Percentiles rank a stretch among this genome's conserved stretches.
Evolutionary conservation across 768 basidiomycete genomes (phyloP).

Genomic region (Leccinellum luteum): DNA sequence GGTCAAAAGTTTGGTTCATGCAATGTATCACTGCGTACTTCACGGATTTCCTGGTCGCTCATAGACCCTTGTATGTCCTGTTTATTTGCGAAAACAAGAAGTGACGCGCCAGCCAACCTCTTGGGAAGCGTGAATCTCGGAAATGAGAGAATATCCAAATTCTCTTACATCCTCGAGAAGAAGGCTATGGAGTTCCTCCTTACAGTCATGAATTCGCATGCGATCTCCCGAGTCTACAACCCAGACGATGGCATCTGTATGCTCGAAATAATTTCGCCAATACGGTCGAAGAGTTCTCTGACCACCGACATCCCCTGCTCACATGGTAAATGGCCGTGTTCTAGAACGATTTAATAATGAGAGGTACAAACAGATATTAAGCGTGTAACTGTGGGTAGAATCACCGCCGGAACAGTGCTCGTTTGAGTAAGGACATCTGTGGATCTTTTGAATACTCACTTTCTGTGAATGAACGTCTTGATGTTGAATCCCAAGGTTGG

Average conservation of each 20-base stretch:
- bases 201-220: slow-evolving; percentile 88
- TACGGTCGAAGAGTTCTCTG: slow-evolving; percentile 95
- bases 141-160: slow-evolving; percentile 4
- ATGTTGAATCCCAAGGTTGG: slow-evolving; percentile 99
- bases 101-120: slow-evolving; percentile 93
- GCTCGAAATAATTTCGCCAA: slow-evolving; percentile 99
- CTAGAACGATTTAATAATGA: not conserved
- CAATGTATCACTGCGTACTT: slow-evolving; percentile 49
- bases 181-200: slow-evolving; percentile 78
- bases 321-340: slow-evolving; percentile 78
- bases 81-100: slow-evolving; percentile 97
- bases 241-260: slow-evolving; percentile 98
- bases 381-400: slow-evolving; percentile 37
- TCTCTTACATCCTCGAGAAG: slow-evolving; percentile 85
- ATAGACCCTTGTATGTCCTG: slow-evolving; percentile 91
- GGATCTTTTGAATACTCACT: slow-evolving; percentile 49
- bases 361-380: slow-evolving; percentile 40
- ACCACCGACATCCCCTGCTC: slow-evolving; percentile 94
- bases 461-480: slow-evolving; percentile 90
- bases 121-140: slow-evolving; percentile 34
- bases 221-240: slow-evolving; percentile 96
- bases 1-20: slow-evolving; percentile 7
- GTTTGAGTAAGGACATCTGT: slow-evolving; percentile 16
- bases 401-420: slow-evolving; percentile 22
- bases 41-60: slow-evolving; percentile 75